Conservation (phyloP, 768 basidiomycete species). For the Pholiota conissans region DNA sequence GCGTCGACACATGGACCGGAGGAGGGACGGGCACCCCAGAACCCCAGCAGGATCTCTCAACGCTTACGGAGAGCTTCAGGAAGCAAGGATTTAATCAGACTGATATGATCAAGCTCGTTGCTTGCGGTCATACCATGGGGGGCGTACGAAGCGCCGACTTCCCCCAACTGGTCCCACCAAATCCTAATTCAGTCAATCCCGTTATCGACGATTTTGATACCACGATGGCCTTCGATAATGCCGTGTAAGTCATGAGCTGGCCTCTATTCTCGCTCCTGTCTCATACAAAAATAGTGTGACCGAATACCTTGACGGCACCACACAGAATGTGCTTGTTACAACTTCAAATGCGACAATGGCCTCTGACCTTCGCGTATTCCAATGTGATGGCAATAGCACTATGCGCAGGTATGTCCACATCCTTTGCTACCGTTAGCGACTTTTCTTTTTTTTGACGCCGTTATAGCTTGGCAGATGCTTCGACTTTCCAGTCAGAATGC, state of each 20-base stretch:
- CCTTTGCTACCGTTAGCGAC: background rate
- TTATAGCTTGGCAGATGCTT: conserved; percentile 29
- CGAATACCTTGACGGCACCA: conserved; percentile 35
- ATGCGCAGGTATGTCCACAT: conserved; percentile 24
- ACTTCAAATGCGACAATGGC: conserved; percentile 33
- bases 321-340: conserved; percentile 34
- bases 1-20: conserved; percentile 35
- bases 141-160: conserved; percentile 47
- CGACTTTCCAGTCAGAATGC: conserved; percentile 39
- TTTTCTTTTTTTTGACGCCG: background rate
- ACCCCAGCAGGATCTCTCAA: conserved; percentile 39
- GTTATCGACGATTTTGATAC: conserved; percentile 40
- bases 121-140: conserved; percentile 53
- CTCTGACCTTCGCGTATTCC: conserved; percentile 36
- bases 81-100: conserved; percentile 41
- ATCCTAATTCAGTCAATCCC: conserved; percentile 24
- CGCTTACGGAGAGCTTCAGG: conserved; percentile 38
- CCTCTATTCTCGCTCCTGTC: background rate
- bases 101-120: conserved; percentile 53
- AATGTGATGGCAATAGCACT: conserved; percentile 34
- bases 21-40: conserved; percentile 40
- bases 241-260: conserved; percentile 31
- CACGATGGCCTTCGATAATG: conserved; percentile 41
- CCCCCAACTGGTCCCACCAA: conserved; percentile 40
- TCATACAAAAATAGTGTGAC: conserved; percentile 24